A percentile compares a stretch with the other conserved stretches of the same genome.
phyloP scores from a whole-genome alignment of 2,329 filamentous ascomycete species.

The Colletotrichum gloeosporioides region DNA sequence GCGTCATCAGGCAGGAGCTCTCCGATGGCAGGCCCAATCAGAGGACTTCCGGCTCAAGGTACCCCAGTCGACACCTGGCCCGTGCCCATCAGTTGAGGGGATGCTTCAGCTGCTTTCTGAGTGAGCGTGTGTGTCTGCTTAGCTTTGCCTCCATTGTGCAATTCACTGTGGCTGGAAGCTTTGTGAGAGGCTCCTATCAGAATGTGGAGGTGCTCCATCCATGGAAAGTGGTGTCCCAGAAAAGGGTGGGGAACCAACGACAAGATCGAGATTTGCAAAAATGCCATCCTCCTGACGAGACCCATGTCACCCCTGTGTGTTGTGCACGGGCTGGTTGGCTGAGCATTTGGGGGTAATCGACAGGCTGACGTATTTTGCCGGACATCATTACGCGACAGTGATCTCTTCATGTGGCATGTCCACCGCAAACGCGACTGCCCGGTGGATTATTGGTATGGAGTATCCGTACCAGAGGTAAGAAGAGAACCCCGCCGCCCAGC shows the following conservation, averaged over 20 bases:
- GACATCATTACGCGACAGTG: slow-evolving; percentile 7
- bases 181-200: neutral
- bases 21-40: neutral
- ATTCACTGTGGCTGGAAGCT: slow-evolving; percentile 15
- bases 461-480: neutral
- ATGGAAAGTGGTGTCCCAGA: neutral
- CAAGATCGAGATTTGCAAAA: slow-evolving; percentile 19
- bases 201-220: slow-evolving; percentile 14
- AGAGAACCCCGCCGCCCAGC: neutral
- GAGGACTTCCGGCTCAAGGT: neutral
- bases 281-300: slow-evolving; percentile 14
- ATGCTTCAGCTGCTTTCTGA: neutral
- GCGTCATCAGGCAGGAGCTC: slow-evolving; percentile 4
- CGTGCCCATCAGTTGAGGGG: neutral
- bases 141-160: neutral
- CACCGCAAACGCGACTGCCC: neutral
- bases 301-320: neutral
- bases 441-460: neutral
- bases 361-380: slow-evolving; percentile 13
- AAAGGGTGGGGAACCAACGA: neutral
- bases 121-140: neutral
- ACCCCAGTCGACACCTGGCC: neutral
- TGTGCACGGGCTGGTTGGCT: slow-evolving; percentile 13
- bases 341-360: slow-evolving; percentile 2
- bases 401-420: slow-evolving; percentile 14